Base-by-base conservation (phyloP, 306 rosid genomes). In the Rosa persica region DNA sequence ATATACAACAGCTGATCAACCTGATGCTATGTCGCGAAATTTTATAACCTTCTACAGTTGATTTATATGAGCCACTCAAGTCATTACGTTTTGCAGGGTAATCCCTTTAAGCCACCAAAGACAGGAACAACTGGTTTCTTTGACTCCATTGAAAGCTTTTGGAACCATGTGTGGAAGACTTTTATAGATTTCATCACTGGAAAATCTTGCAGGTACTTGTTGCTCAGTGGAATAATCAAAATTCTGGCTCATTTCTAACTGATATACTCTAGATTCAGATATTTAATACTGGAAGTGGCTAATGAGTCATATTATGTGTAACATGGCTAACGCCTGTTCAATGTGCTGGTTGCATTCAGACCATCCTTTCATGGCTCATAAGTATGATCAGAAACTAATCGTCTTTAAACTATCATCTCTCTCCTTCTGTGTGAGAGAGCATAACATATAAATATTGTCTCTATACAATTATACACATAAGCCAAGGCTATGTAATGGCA, bases 141-240 rank as follows among this genome's bases (percentile, higher is more conserved):
- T 55, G 88, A 85, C 60, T 86, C 97, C 48, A 86, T 95, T 70
- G 89, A 81, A 80, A 72, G 73, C 80, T 38, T 86, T 40, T 92
- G 97, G 93, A 83, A 89, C 77, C 87, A 86, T 80, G 73, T 91
- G 36, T 87, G 93, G 93, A 82, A 70, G 69, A 81, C 87, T 61
- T 52, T 91, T 55, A 20, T 43, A 65, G 93, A 86, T 44, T 95
- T 95, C 67, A 62, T 93, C 83, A 85, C 88, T 4, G 96, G 98
- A 81, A 91, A 86, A 85, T 76, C 83, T 84, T 95, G 98, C 95
- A 87, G 98, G 98, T 95, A 85, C 58, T 71, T 76, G 83, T 79
- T 67, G 57, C 43, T 39, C 19, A 20, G 25, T 34, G 67, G 57
- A 70, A 67, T 20, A 12, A n/a, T 44, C 30, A 57, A 57, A 20